Evolutionary conservation across 2,329 filamentous ascomycete genomes (phyloP), one percentile per base, ranked within the genome.

Genomic region (Cytospora chrysosperma): DNA sequence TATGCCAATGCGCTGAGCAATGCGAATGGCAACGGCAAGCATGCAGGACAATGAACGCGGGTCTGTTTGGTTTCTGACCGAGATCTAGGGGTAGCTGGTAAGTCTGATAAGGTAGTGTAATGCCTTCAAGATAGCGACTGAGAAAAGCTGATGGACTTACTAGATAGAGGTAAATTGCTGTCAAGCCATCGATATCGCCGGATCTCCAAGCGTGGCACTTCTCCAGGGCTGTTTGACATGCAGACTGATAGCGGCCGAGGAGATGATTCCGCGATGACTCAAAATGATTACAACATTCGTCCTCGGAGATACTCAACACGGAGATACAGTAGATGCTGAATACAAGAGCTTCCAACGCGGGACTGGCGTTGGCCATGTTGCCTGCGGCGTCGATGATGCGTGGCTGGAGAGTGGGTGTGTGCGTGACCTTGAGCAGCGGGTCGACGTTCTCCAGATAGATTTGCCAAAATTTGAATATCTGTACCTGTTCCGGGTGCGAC

Each of bases 371-470:
- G 1, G 69, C 65, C 1, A 82, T 12, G 43, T 84, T 74, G 10
- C 75, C 72, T 0, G 74, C 75, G 1, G 81, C 82, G 21, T 84
- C 78, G 15, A 87, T 77, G 6, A 88, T 79, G 3, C 77, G 78
- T 1, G 70, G 67, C 65, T 88, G 85, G 0, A 87, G 69, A 1
- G 72, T 85, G 0, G 85, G 84, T 0, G 79, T 78, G 67, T 88
- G 85, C 0, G 82, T 82, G 40, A 87, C 76, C 59, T 85, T 87
- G n/a, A 87, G 72, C 2, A 88, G 67, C 0, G 85, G 85, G 66
- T 88, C 78, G 57, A 87, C 79, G 49, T 85, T 85, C 30, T 86
- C 79, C 0, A 87, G 72, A 66, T 84, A 88, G 0, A 81, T 73
- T 69, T 87, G 84, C 84, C 85, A 88, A 0, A 84, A 72, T 27